Base-by-base conservation (phyloP, 768 basidiomycete species). In the Arthromyces matolae region DNA sequence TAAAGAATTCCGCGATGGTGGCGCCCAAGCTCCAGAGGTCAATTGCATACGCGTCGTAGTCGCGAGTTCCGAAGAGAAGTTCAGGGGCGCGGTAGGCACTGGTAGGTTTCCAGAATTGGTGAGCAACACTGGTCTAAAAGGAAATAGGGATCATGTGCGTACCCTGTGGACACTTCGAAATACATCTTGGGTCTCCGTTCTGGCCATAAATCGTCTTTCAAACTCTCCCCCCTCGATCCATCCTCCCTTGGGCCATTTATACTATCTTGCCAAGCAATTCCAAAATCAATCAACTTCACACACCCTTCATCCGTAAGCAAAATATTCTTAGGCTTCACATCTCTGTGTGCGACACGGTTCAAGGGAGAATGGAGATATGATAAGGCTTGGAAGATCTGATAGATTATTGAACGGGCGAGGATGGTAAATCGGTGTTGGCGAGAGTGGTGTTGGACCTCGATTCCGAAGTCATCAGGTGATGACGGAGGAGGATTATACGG, bases 261-360 rank as follows among this genome's bases (percentile, higher is more conserved):
- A n/a, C n/a, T n/a, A n/a, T 52, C 62, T 10, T 61, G 67, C 23
- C 65, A 75, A 0, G 68, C 60, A 18, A 91, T 82, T 2, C 94
- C 93, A 63, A 97, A 93, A 64, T 97, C 94, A 47, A 93, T 84
- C 22, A 97, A 68, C 53, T 86, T 81, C 4, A 83, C 70, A 34
- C 71, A 70, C 0, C 91, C 91, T 0, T 75, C 70, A 2, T 62
- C 55, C 0, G 78, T 78, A 6, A 96, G 56, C 16, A 93, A 73
- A 24, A 93, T 68, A 59, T 96, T 96, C 29, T 76, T 69, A 0
- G 94, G 93, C 45, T 92, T 93, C 55, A 96, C 73, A 62, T 96
- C 93, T 5, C 94, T 73, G 56, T 97, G 94, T 1, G 90, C 88
- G 35, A 95, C 78, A 2, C 60, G 56, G 9, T 68, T 62, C 2